Conservation (phyloP, 495 filamentous ascomycete genomes). For the Aspergillus incahuasiensis region DNA sequence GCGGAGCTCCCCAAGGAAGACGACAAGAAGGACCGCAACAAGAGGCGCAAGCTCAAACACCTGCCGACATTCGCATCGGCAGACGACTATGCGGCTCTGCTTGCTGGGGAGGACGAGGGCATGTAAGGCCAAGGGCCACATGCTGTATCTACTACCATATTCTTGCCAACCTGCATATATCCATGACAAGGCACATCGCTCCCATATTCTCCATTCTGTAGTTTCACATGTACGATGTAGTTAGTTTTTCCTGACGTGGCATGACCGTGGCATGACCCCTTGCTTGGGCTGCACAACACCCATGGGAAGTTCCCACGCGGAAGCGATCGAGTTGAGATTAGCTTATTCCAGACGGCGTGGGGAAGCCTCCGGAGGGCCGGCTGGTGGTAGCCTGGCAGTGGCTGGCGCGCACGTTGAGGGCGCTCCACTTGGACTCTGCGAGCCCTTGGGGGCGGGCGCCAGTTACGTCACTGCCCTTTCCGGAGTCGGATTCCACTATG, state of each 20-base stretch:
- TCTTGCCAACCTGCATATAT: conserved; percentile 1
- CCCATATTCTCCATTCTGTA: background rate
- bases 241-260: background rate
- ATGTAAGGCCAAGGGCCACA: conserved; percentile 26
- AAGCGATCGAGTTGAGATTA: conserved; percentile 3
- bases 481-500: background rate
- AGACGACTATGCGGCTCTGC: conserved; percentile 87
- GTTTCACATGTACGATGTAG: background rate
- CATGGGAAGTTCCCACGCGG: background rate
- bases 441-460: background rate
- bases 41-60: conserved; percentile 77
- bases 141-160: background rate
- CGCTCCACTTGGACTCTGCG: background rate
- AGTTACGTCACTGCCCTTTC: background rate
- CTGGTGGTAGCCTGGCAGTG: too few species aligned
- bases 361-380: background rate
- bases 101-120: conserved; percentile 69
- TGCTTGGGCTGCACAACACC: background rate
- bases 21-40: conserved; percentile 56
- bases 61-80: conserved; percentile 88
- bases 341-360: background rate
- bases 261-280: conserved; percentile 3
- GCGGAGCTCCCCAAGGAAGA: conserved; percentile 35
- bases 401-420: background rate
- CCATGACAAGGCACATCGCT: background rate